A percentile compares a stretch with the other conserved stretches of the same genome.
phyloP scores from a whole-genome alignment of 2,329 filamentous ascomycete species.

The Aspergillus sp. region DNA sequence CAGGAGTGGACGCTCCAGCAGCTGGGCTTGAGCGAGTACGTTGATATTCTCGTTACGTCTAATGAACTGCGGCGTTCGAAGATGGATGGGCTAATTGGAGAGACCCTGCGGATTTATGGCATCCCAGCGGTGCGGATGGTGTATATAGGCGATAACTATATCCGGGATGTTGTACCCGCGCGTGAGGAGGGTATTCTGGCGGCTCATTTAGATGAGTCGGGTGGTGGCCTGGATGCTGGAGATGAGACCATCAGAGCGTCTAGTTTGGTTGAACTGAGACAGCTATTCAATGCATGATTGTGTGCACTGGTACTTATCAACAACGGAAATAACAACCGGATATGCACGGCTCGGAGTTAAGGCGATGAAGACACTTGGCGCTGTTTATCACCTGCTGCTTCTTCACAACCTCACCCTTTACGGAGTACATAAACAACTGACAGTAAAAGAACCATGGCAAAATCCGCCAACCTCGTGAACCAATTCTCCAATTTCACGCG shows the following conservation, averaged over 20 bases:
- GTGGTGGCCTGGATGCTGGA: too few species aligned
- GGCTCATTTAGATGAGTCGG: slow-evolving; percentile 1
- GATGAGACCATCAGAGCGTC: too few species aligned
- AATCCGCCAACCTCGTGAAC: background rate
- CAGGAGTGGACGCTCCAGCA: slow-evolving; percentile 43
- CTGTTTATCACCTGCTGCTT: background rate
- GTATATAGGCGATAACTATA: slow-evolving; percentile 27
- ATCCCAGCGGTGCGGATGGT: slow-evolving; percentile 21
- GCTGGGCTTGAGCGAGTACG: slow-evolving; percentile 25
- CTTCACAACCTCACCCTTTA: background rate
- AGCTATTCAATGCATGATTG: too few species aligned
- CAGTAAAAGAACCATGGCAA: background rate
- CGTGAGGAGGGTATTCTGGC: slow-evolving; percentile 21
- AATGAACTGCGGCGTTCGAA: slow-evolving; percentile 32
- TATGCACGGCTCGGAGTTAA: background rate
- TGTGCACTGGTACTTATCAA: too few species aligned
- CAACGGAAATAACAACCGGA: too few species aligned
- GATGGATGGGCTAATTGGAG: slow-evolving; percentile 28
- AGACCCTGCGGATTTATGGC: slow-evolving; percentile 19
- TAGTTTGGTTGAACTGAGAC: too few species aligned
- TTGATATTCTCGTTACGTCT: slow-evolving; percentile 34
- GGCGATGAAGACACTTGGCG: background rate
- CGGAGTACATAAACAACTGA: background rate
- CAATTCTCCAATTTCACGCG: slow-evolving; percentile 29
- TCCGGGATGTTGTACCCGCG: slow-evolving; percentile 26